Conservation (phyloP, 345 rosid species). For the Angophora floribunda region DNA sequence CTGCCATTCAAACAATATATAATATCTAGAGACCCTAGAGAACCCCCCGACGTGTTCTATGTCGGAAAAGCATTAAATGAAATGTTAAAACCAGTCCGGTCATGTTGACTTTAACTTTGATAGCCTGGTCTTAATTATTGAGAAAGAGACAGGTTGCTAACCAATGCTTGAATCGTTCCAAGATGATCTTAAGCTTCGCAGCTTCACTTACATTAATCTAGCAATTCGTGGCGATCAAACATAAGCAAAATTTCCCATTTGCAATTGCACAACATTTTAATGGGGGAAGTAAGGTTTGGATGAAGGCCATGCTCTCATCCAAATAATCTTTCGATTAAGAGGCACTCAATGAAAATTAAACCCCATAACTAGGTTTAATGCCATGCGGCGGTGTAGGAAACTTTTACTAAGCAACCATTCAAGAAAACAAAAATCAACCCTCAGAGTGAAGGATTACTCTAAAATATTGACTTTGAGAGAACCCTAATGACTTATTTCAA, state of each 20-base stretch:
- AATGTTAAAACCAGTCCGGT: background rate
- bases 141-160: background rate
- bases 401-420: background rate
- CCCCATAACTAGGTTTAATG: background rate
- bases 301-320: background rate
- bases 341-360: background rate
- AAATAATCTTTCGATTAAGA: background rate
- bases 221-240: background rate
- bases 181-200: background rate
- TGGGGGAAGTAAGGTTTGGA: background rate
- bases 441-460: background rate
- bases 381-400: background rate
- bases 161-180: background rate
- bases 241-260: background rate
- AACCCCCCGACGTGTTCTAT: background rate
- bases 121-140: background rate
- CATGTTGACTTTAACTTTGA: background rate
- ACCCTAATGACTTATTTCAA: background rate
- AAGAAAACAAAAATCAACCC: background rate
- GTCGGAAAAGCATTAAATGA: background rate
- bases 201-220: background rate
- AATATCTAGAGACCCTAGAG: too few species aligned
- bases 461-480: background rate
- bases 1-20: too few species aligned
- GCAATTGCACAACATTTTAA: background rate